Evolutionary conservation across 345 rosid species (phyloP).

Genomic region (Erysimum cheiranthoides): DNA sequence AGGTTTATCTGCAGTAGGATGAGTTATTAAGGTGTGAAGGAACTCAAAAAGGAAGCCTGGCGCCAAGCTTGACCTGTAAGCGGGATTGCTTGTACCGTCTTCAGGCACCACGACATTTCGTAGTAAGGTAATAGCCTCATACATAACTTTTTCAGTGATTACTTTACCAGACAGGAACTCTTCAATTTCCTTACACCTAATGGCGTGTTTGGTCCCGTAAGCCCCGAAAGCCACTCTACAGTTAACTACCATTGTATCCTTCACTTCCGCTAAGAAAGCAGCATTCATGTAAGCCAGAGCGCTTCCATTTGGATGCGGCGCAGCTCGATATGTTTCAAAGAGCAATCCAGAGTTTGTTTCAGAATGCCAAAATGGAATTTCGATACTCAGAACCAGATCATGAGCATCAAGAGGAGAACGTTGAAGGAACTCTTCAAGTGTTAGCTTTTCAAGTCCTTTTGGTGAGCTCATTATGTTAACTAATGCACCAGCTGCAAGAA

Average conservation of each 20-base stretch:
- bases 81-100: slow-evolving; percentile 53
- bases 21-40: slow-evolving; percentile 49
- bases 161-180: slow-evolving; percentile 63
- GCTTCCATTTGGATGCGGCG: slow-evolving; percentile 79
- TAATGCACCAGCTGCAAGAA: slow-evolving; percentile 65
- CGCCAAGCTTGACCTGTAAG: slow-evolving; percentile 81
- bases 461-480: slow-evolving; percentile 50
- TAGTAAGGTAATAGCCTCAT: slow-evolving; percentile 63
- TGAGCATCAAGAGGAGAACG: slow-evolving; percentile 60
- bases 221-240: slow-evolving; percentile 85
- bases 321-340: slow-evolving; percentile 87
- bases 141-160: slow-evolving; percentile 52
- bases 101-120: slow-evolving; percentile 57
- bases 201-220: slow-evolving; percentile 73
- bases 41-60: slow-evolving; percentile 73
- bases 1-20: slow-evolving; percentile 1
- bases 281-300: slow-evolving; percentile 83
- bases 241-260: slow-evolving; percentile 43
- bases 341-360: slow-evolving; percentile 42
- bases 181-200: slow-evolving; percentile 67
- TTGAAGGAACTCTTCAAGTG: slow-evolving; percentile 67
- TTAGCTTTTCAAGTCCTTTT: slow-evolving; percentile 47
- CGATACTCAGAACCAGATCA: slow-evolving; percentile 60
- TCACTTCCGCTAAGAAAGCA: slow-evolving; percentile 78
- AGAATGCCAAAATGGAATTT: slow-evolving; percentile 49